These are phyloP conservation scores for Trichoderma asperelloides DNA, from an alignment of 495 filamentous ascomycete species.

Conservation along the genomic window DNA sequence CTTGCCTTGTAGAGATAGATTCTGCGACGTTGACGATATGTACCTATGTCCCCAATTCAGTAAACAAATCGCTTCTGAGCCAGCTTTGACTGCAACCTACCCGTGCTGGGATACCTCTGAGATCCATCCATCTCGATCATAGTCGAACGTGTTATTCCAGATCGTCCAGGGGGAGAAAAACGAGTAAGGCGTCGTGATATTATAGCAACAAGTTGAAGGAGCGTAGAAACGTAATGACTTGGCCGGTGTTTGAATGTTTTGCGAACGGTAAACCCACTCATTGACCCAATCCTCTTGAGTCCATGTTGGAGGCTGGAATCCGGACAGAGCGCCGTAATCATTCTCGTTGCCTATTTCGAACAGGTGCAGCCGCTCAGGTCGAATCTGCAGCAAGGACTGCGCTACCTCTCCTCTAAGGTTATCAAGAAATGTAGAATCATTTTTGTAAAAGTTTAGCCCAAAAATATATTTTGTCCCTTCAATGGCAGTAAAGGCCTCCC, in stretches of 20 bases:
- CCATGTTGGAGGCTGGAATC: slow-evolving; percentile 3
- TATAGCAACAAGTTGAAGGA: background rate
- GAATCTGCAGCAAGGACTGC: background rate
- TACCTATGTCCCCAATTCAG: background rate
- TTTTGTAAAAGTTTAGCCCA: background rate
- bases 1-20: background rate
- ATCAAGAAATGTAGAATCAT: background rate
- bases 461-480: background rate
- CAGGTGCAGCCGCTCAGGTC: background rate
- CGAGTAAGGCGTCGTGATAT: background rate
- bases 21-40: background rate
- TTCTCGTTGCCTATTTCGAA: slow-evolving; percentile 5
- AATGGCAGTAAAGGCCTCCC: slow-evolving; percentile 2
- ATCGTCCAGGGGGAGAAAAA: background rate
- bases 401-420: background rate
- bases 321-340: background rate
- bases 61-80: background rate
- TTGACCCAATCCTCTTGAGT: background rate
- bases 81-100: background rate
- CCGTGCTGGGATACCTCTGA: background rate
- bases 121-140: background rate
- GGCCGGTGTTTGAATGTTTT: background rate
- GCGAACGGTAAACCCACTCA: background rate
- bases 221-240: background rate
- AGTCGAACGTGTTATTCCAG: background rate